Base-by-base conservation (phyloP, 169 alveolate species). In the Cryptosporidium ubiquitum region DNA sequence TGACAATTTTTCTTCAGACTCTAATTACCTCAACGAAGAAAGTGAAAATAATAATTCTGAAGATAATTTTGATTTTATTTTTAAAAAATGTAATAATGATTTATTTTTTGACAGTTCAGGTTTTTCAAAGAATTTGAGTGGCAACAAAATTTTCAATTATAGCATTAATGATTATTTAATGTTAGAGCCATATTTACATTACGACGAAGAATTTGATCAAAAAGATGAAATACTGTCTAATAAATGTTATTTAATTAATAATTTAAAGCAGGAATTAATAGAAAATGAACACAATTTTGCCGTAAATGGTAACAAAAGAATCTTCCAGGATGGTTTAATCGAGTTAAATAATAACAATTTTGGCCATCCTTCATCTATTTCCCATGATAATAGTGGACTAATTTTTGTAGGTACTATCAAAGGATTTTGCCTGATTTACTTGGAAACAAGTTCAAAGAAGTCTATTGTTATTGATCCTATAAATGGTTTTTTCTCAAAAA, bases 101-200 rank as follows among this genome's bases (percentile, higher is more conserved):
- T 20, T 55, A 1, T 73, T 52, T 57, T 10, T 73, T 12, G 55
- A 58, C 40, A 73, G 33, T 55, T 3, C 0, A 26, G 71, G 47
- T 12, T 35, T 64, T 37, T 64, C 71, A 55, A 26, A 7, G 16
- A 26, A 55, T 20, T 23, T 55, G 12, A 55, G 35, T 6, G 31
- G n/a, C 20, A 18, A 51, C 0, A 49, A 47, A 20, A 47, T 47
- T 14, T 18, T 42, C 5, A 33, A 51, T 35, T 51, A 29, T 16
- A 51, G 10, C 37, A 18, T 73, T 18, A 40, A 26, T 35, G 74
- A 79, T 5, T 64, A 33, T 7, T n/a, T 79, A 29, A 14, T 58
- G 20, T 40, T 79, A n/a, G 89, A 79, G n/a, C 79, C 89, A 5
- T 60, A 61, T 79, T 49, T 79, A 61, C 89, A 79, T 33, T 37